Percentiles rank a stretch among this genome's conserved stretches.
These are phyloP conservation scores for Erysimum cheiranthoides DNA, from an alignment of 345 rosid species.

Conservation along the genomic window DNA sequence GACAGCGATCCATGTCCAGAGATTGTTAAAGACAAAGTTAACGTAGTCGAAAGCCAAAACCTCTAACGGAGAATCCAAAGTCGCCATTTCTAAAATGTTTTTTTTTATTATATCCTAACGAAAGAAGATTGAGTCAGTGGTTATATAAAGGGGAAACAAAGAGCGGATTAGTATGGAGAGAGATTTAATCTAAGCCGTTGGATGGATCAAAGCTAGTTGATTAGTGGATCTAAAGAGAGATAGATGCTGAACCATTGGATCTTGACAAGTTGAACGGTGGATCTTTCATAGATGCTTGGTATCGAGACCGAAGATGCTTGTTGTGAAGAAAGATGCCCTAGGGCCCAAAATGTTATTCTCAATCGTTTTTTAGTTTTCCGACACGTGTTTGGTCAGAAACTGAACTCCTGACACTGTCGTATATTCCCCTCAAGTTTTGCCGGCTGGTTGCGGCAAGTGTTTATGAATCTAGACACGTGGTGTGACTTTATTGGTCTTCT, in stretches of 20 bases:
- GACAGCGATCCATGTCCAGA: constrained; percentile 49
- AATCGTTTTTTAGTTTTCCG: neutral
- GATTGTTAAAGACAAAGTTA: constrained; percentile 37
- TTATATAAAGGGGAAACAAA: constrained; percentile 16
- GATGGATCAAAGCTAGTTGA: constrained; percentile 23
- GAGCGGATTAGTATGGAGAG: constrained; percentile 16
- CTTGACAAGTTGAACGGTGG: constrained; percentile 41
- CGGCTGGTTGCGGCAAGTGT: constrained; percentile 12
- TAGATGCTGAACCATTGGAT: constrained; percentile 42
- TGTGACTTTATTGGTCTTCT: neutral
- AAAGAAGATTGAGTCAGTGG: constrained; percentile 11
- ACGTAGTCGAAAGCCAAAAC: constrained; percentile 34
- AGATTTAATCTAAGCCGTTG: constrained; percentile 26
- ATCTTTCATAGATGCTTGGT: constrained; percentile 39
- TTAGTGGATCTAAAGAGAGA: constrained; percentile 32
- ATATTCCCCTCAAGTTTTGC: constrained; percentile 32
- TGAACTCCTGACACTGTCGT: constrained; percentile 22
- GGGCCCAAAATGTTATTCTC: neutral
- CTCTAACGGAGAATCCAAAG: constrained; percentile 46
- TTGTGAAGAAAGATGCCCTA: constrained; percentile 17
- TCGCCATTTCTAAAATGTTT: constrained; percentile 33
- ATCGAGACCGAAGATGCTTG: constrained; percentile 46
- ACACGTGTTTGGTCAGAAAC: constrained; percentile 40
- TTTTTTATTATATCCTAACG: constrained; percentile 3
- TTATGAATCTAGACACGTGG: neutral